Base-by-base conservation (phyloP, 2,329 filamentous ascomycete genomes). In the Neopestalotiopsis sp. region DNA sequence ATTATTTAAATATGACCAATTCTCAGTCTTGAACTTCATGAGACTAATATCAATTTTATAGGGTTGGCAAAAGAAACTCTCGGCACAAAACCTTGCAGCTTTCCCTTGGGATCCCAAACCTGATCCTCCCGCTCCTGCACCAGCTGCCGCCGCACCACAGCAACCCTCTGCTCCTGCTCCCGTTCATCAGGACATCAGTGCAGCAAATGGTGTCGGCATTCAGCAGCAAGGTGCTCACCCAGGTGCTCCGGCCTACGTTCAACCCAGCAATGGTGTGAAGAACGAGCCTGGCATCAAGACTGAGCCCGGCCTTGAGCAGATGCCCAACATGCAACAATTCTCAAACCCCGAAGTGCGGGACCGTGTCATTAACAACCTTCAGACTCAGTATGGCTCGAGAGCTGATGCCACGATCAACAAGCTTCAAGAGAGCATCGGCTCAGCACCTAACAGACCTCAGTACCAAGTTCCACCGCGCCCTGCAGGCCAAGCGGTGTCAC, bases 51-150 rank as follows among this genome's bases (percentile, higher is more conserved):
- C 24, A 67, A 62, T 34, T 58, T 65, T 57, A 71, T 79, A 98
- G 95, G 93, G 91, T 83, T 99, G 96, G 96, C 95, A 98, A 85
- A 87, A 91, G 76, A 98, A 97, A 82, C 87, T 99, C 45, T 92
- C 95, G 1, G 90, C 90, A 74, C 90, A 97, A 73, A 90, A 92
- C 73, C 92, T 98, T 71, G 96, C 96, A 70, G 86, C 89, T 68
- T 98, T 98, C 79, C 95, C 96, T 12, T 99, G 96, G 96, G 96
- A 99, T 78, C 95, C 96, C 58, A 91, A 92, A 78, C 91, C 92
- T 64, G 91, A 92, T 66, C 87, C 89, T 79, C 71, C 83, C 74
- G 75, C 84, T 76, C 76, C 85, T 74, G 76, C 80, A 69, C 78
- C 83, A 68, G 80, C 80, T 73, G 78, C 76, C 65, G 81, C 78